A percentile compares a stretch with the other conserved stretches of the same genome.
Conservation (phyloP, 2,329 filamentous ascomycete genomes). For the Samsoniella hepiali region DNA sequence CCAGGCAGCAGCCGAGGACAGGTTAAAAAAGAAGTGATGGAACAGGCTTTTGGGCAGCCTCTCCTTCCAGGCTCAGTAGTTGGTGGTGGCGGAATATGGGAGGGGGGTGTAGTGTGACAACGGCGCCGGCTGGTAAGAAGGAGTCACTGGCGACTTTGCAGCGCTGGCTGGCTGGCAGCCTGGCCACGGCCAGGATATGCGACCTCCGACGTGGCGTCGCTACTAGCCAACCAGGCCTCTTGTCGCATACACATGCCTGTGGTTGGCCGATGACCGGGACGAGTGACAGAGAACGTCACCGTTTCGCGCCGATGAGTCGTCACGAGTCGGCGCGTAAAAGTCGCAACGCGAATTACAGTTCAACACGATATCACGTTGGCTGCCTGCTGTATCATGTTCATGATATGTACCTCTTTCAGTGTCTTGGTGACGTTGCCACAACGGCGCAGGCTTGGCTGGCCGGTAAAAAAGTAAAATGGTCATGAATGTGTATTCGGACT, state of each 20-base stretch:
- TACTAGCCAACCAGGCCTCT: not conserved
- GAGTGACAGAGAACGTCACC: slow-evolving; percentile 9
- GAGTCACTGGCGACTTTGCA: not conserved
- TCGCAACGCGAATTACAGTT: not conserved
- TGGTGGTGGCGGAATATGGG: not conserved
- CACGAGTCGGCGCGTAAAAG: slow-evolving; percentile 9
- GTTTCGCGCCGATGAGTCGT: not conserved
- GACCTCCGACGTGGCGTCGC: not conserved
- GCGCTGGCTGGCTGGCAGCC: not conserved
- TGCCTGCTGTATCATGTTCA: not conserved
- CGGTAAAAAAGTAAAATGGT: not conserved
- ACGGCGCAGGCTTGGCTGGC: not conserved
- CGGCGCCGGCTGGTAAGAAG: too few species aligned
- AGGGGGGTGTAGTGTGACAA: not conserved
- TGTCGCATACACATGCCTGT: slow-evolving; percentile 1
- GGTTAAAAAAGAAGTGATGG: not conserved
- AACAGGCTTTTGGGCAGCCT: not conserved
- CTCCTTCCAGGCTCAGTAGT: not conserved
- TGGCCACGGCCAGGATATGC: not conserved
- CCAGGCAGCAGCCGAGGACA: not conserved
- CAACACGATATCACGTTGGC: not conserved
- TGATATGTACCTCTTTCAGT: not conserved
- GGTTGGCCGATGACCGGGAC: slow-evolving; percentile 1
- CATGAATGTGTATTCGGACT: not conserved
- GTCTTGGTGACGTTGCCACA: not conserved